A percentile compares a stretch with the other conserved stretches of the same genome.
phyloP scores from a whole-genome alignment of 2,329 filamentous ascomycete genomes.

The Xylaria sp. region DNA sequence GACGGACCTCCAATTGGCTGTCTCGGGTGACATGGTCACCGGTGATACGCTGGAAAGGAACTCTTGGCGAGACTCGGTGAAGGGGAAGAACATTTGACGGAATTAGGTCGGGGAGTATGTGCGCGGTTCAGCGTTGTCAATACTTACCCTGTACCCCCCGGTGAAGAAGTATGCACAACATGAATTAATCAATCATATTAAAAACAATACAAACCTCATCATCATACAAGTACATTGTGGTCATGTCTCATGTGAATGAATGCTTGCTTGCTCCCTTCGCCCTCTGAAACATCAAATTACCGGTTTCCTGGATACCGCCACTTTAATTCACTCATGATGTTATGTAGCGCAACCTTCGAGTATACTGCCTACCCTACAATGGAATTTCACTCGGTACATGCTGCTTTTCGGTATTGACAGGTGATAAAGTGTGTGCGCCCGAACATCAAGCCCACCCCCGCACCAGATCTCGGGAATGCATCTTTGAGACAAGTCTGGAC shows the following conservation, averaged over 20 bases:
- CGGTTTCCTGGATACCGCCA: constrained; percentile 16
- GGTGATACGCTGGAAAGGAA: constrained; percentile 22
- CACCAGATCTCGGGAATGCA: constrained; percentile 8
- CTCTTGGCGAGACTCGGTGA: constrained; percentile 29
- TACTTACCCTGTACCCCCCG: constrained; percentile 15
- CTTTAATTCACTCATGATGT: constrained; percentile 9
- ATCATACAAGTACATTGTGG: not conserved
- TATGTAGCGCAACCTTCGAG: not conserved
- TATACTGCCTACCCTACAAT: not conserved
- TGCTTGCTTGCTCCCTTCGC: not conserved
- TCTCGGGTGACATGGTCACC: constrained; percentile 29
- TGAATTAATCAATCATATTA: constrained; percentile 23
- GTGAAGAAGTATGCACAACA: constrained; percentile 17
- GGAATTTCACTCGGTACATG: not conserved
- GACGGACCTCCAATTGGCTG: constrained; percentile 24
- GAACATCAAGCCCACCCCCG: constrained; percentile 12
- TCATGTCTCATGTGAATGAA: not conserved
- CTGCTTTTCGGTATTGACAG: not conserved
- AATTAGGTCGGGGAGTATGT: not conserved
- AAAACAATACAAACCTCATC: constrained; percentile 12
- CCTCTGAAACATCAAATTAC: constrained; percentile 23
- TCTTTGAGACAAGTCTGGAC: constrained; percentile 20
- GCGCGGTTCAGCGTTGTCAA: constrained; percentile 11
- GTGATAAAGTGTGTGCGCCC: constrained; percentile 16
- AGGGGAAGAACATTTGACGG: constrained; percentile 13